Base-by-base conservation (phyloP, 1,139 yeast genomes). In the Lodderomyces elongisporus region DNA sequence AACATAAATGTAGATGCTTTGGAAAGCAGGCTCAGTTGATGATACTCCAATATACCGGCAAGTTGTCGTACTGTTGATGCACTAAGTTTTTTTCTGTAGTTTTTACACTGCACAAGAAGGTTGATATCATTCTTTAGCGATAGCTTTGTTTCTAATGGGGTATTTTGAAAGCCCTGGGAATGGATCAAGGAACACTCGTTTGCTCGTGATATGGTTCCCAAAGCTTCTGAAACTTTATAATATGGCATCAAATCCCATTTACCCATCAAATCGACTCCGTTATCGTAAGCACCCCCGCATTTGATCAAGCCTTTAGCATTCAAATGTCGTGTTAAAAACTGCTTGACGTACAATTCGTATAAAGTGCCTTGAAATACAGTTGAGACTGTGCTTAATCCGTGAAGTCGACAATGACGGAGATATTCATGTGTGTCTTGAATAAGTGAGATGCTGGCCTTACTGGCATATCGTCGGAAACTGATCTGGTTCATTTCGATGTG, bases 211-310 rank as follows among this genome's bases (percentile, higher is more conserved):
- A 5, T 17, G 9, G 9, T 16, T 8, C 12, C 21, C 10, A 27
- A n/a, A 4, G 4, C 5, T 8, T 16, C 22, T 27, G 25, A 30
- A 3, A 22, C 14, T 38, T 27, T 3, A 42, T 54, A 52, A 40
- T 55, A 63, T 15, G 48, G 50, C 2, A 44, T 32, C 17, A 79
- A 49, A 37, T 75, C 63, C 87, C 87, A 79, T 30, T 60, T 59
- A 0, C 85, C 85, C 10, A 68, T 57, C 1, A 84, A 60, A 52
- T 85, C 95, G 4, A 83, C 66, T 0, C 95, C 95, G 33, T 74
- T 71, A 49, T 85, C 95, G 40, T 74, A 73, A 0, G 85, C 64
- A 0, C 93, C 91, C 2, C 94, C 94, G 4, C 54, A 51, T 17
- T 66, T 51, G 4, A 51, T 33, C 28, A 67, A 33, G 36, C 70